These are phyloP conservation scores for Amanita pseudoporphyria DNA, from an alignment of 768 basidiomycete genomes.

Conservation along the genomic window DNA sequence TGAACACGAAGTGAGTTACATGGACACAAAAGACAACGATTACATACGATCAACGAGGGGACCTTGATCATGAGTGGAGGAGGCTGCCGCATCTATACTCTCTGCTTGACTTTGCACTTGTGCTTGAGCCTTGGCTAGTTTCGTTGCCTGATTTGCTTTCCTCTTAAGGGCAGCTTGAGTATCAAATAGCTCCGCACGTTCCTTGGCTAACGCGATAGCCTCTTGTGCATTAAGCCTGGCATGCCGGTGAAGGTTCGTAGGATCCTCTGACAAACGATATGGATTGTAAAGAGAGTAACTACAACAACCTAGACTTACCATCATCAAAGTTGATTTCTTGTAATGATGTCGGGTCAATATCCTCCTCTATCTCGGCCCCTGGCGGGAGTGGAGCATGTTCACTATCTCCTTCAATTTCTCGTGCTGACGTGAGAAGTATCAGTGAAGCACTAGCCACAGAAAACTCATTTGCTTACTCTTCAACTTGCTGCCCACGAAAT, in stretches of 20 bases:
- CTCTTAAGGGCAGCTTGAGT: constrained; percentile 70
- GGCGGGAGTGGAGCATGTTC: constrained; percentile 35
- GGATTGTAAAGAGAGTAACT: constrained; percentile 2
- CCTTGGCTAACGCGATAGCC: constrained; percentile 68
- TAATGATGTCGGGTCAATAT: constrained; percentile 41
- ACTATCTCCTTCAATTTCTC: constrained; percentile 60
- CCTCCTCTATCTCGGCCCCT: constrained; percentile 50
- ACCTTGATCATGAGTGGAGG: constrained; percentile 20
- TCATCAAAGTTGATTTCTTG: constrained; percentile 87
- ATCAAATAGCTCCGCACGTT: constrained; percentile 82
- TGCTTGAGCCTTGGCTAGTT: constrained; percentile 49
- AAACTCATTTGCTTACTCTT: constrained; percentile 48
- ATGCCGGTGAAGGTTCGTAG: constrained; percentile 76
- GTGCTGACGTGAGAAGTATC: constrained; percentile 36
- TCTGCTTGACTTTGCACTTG: constrained; percentile 26
- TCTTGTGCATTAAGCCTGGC: constrained; percentile 86
- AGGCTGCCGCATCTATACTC: constrained; percentile 9
- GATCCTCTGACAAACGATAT: constrained; percentile 51
- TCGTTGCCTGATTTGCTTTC: constrained; percentile 70
- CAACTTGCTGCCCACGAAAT: constrained; percentile 96
- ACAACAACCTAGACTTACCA: constrained; percentile 37
- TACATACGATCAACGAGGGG: constrained; percentile 67
- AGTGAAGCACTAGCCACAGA: constrained; percentile 5
- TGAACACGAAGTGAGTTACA: constrained; percentile 18
- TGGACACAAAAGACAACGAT: background rate